phyloP scores from a whole-genome alignment of 768 basidiomycete genomes.

The Coprinopsis sp. region DNA sequence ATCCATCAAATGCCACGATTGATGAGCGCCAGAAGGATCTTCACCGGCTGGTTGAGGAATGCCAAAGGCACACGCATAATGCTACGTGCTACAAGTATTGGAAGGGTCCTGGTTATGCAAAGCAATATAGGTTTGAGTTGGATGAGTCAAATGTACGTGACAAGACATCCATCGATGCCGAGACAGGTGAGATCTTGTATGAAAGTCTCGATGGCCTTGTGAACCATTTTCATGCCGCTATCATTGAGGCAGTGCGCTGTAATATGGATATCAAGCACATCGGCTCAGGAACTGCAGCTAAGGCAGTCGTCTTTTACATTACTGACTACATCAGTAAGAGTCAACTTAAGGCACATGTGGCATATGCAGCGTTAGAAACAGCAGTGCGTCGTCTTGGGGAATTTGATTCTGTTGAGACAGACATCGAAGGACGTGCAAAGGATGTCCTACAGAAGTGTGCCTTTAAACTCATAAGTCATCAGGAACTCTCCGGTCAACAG shows the following conservation, averaged over 20 bases:
- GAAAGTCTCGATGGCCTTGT: conserved; percentile 34
- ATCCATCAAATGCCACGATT: background rate
- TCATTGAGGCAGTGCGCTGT: conserved; percentile 30
- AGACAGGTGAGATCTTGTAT: conserved; percentile 28
- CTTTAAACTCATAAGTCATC: conserved; percentile 29
- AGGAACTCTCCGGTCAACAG: conserved; percentile 37
- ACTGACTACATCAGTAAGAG: conserved; percentile 47
- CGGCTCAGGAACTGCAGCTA: conserved; percentile 34
- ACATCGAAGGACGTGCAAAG: conserved; percentile 20
- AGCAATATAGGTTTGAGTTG: conserved; percentile 28
- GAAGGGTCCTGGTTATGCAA: conserved; percentile 16
- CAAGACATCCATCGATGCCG: conserved; percentile 20
- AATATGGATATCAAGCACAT: conserved; percentile 50
- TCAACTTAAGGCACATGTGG: conserved; percentile 36
- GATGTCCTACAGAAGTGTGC: conserved; percentile 34
- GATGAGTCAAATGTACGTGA: conserved; percentile 14
- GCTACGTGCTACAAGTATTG: conserved; percentile 37
- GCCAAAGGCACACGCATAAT: conserved; percentile 29
- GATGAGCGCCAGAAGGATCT: conserved; percentile 17
- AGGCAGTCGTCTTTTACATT: conserved; percentile 42
- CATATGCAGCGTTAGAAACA: conserved; percentile 32
- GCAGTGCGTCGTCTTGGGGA: conserved; percentile 28
- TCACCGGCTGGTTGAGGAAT: conserved; percentile 18
- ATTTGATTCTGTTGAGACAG: conserved; percentile 15
- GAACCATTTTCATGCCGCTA: conserved; percentile 39